Evolutionary conservation across 345 rosid genomes (phyloP), one percentile per base, ranked within the genome.

Genomic region (Reutealis trisperma): DNA sequence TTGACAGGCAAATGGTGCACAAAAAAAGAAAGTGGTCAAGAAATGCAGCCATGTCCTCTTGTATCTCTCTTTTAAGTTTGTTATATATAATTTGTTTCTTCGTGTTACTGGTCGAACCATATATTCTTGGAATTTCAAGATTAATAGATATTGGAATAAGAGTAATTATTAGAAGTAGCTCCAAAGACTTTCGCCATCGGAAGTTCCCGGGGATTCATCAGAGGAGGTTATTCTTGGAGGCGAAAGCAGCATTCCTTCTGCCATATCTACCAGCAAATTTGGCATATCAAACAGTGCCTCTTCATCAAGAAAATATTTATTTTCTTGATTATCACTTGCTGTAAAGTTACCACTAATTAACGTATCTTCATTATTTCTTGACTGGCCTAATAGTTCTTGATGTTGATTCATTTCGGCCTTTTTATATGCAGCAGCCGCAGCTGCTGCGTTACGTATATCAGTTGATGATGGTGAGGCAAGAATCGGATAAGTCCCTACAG

Each of bases 251-350:
- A 94, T 88, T 63, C 97, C 98, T 79, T 87, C 97, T 0, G 98
- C 98, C 98, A 94, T 93, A 79, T 91, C 90, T 79, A 90, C 94
- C 68, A 94, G 76, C 80, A 94, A 74, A 81, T 85, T 88, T 25
- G 98, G 98, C 93, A 94, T 85, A 79, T 90, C 89, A 70, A 93
- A 85, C 73, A 90, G 71, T 6, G 82, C 97, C 61, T 94, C 98
- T 83, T 90, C 97, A 64, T 94, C 98, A 18, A 94, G 74, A 73
- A 86, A 94, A 37, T 37, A 37, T 37, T 37, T 37, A 37, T 37
- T 37, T 42, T 84, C 84, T 14, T 80, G 75, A 45, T 62, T 70
- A 37, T 37, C 4, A 2, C 60, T 8, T 2, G 25, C 66, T 24
- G 16, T 14, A 2, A 51, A 37, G 61, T 62, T 67, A 0, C 25